Conservation (phyloP, 164 flowering plant species). For the Vitis rupestris region DNA sequence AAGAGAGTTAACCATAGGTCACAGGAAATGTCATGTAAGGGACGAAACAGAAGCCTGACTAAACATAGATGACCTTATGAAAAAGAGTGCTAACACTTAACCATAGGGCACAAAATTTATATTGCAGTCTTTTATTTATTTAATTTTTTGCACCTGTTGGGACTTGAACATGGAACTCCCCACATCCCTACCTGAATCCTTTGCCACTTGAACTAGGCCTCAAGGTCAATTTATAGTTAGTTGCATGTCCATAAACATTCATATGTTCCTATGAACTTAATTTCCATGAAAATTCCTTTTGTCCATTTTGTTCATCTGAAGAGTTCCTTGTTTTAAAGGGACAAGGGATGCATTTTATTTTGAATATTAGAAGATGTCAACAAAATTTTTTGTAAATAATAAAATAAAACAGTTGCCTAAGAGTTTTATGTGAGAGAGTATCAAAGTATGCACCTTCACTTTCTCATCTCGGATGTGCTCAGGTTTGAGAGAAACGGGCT, state of each 20-base stretch:
- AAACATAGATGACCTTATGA: not conserved
- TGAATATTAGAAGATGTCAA: not conserved
- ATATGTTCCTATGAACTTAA: not conserved
- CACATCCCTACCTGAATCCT: no score
- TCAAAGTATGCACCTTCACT: constrained; percentile 69
- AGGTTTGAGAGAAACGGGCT: constrained; percentile 85
- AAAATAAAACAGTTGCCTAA: constrained; percentile 1
- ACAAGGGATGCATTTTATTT: not conserved
- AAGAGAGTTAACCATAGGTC: no score
- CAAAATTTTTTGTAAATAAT: not conserved
- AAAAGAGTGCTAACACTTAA: no score
- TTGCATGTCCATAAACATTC: not conserved
- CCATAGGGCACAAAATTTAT: not conserved
- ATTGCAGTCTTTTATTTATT: not conserved
- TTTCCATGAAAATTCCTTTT: not conserved
- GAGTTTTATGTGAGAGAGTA: not conserved
- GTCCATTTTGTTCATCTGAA: not conserved
- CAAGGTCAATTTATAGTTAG: not conserved
- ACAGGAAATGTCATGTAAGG: no score
- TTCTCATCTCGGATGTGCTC: constrained; percentile 99
- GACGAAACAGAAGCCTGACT: not conserved
- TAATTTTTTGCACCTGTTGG: no score
- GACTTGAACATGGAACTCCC: no score
- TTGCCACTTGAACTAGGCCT: no score
- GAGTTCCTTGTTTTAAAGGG: not conserved